A percentile compares a stretch with the other conserved stretches of the same genome.
Evolutionary conservation across 163 green algal species (phyloP).

Genomic region (Prototheca wickerhamii): DNA sequence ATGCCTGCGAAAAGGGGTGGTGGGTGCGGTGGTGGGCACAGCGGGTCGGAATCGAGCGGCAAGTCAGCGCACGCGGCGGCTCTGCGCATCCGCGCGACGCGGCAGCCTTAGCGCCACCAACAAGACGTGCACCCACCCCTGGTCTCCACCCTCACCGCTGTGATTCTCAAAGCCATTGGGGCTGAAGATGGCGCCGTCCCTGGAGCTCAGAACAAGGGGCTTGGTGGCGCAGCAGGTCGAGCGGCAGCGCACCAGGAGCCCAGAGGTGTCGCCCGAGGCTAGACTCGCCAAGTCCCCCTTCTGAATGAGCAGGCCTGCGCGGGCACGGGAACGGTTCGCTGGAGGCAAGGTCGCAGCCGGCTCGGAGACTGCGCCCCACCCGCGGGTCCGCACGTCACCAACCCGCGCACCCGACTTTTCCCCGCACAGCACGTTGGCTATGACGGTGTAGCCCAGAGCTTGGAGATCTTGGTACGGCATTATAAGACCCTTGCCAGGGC

Average conservation of each 20-base stretch:
- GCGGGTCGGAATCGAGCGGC: background rate
- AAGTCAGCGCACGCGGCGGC: background rate
- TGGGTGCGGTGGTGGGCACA: background rate
- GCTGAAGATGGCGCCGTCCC: background rate
- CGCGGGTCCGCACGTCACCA: too few relatives aligned
- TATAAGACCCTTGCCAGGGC: too few relatives aligned
- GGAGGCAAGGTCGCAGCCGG: too few relatives aligned
- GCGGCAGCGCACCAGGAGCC: background rate
- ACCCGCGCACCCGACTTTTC: background rate
- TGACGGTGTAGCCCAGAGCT: background rate
- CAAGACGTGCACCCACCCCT: background rate
- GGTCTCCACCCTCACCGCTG: background rate
- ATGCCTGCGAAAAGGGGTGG: background rate
- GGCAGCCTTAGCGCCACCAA: background rate
- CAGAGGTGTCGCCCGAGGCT: background rate
- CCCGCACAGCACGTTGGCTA: background rate
- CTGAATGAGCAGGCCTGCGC: too few relatives aligned
- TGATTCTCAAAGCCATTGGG: conserved; percentile 4
- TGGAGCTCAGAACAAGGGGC: background rate
- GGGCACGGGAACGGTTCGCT: too few relatives aligned
- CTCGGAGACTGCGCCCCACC: too few relatives aligned
- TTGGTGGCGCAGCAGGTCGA: background rate
- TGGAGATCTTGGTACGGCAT: too few relatives aligned
- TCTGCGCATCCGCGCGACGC: background rate
- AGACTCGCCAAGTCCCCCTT: background rate